Evolutionary conservation across 768 basidiomycete species (phyloP).

Genomic region (Russula sp.): DNA sequence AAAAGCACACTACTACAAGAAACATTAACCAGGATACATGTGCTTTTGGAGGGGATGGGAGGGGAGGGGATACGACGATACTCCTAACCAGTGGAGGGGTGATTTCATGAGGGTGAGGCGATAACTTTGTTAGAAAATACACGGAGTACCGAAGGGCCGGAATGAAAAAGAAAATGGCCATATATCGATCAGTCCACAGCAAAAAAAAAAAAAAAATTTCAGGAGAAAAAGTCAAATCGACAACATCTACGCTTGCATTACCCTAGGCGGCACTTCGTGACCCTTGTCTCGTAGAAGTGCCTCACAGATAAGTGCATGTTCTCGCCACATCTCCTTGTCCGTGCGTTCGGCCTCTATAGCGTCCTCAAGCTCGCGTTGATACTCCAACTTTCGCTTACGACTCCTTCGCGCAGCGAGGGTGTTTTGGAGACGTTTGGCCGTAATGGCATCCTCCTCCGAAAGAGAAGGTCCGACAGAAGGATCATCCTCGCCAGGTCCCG

Average conservation of each 20-base stretch:
- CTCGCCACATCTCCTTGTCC: slow-evolving; percentile 64
- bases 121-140: slow-evolving; percentile 25
- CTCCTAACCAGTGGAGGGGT: slow-evolving; percentile 49
- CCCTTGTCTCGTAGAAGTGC: slow-evolving; percentile 57
- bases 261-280: slow-evolving; percentile 56
- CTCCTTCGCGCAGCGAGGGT: slow-evolving; percentile 82
- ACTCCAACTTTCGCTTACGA: slow-evolving; percentile 68
- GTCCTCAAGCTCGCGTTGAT: slow-evolving; percentile 64
- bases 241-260: slow-evolving; percentile 37
- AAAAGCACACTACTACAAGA: slow-evolving; percentile 25
- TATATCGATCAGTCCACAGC: slow-evolving; percentile 27
- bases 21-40: slow-evolving; percentile 7
- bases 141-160: slow-evolving; percentile 47
- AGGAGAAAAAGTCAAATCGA: neutral
- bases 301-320: slow-evolving; percentile 47
- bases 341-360: slow-evolving; percentile 48
- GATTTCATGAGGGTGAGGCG: slow-evolving; percentile 29
- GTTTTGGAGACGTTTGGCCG: slow-evolving; percentile 77
- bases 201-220: neutral
- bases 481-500: slow-evolving; percentile 48
- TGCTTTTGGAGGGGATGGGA: slow-evolving; percentile 24
- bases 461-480: slow-evolving; percentile 45
- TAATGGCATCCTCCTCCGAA: slow-evolving; percentile 65
- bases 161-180: slow-evolving; percentile 28
- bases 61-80: slow-evolving; percentile 52